Evolutionary conservation across 225 moss, liverwort and hornwort genomes (phyloP), one percentile per base, ranked within the genome.

Genomic region (Physcomitrellopsis africana): DNA sequence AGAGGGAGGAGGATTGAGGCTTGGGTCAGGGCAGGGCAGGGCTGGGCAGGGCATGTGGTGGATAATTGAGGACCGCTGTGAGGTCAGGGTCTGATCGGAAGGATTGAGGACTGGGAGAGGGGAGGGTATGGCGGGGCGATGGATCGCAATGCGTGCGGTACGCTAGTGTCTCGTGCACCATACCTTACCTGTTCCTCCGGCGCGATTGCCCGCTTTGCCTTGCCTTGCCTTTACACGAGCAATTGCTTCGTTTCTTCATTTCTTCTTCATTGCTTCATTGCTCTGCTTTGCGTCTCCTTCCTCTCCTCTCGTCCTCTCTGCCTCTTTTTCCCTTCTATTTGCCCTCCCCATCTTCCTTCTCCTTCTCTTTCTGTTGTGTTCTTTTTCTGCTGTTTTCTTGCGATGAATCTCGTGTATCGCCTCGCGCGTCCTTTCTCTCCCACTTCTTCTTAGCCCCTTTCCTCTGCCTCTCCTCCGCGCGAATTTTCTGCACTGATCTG

Each of bases 131-230:
- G 32, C 1, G 32, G 32, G 32, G 32, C 32, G 32, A 37, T 69
- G 73, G 69, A 73, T 78, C 65, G 29, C 58, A 37, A 69, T 68
- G 58, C 77, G 43, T 77, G 57, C 68, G n/a, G 43, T 51, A 60
- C 49, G 10, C 64, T 69, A 29, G 69, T 59, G 74, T 78, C 78
- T 58, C 77, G 64, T 73, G 77, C 68, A 24, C 68, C 68, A 63
- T 73, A 74, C 64, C 69, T 69, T 72, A 49, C 57, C 78, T 15
- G 15, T 41, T 56, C 22, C 8, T 23, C 41, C 67, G 32, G 32
- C 32, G 32, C 32, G 32, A 37, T 37, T 37, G 32, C 32, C 32
- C 32, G 32, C 14, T 22, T 29, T 16, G 7, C 53, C 20, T 22
- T n/a, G n/a, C n/a, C n/a, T 60, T 45, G 43, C 45, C 63, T 47